These are phyloP conservation scores for Phytopythium montanum DNA, from an alignment of 352 stramenopile genomes.

Conservation along the genomic window DNA sequence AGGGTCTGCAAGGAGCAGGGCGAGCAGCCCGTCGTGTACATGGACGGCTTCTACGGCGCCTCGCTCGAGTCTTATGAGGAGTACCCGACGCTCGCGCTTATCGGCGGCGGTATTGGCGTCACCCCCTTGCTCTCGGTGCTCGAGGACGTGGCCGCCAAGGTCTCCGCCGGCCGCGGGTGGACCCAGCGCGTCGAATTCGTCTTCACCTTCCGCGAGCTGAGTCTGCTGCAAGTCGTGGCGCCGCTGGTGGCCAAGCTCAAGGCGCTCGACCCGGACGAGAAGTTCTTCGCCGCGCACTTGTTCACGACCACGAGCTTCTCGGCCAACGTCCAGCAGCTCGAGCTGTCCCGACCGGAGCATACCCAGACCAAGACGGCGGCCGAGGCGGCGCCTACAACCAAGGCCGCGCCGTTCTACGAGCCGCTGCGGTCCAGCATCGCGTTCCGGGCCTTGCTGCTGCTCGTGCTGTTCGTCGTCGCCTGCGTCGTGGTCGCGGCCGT, in stretches of 20 bases:
- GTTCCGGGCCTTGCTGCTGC: slow-evolving; percentile 30
- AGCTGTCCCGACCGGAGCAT: background rate
- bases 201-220: slow-evolving; percentile 37
- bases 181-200: slow-evolving; percentile 36
- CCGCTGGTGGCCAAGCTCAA: slow-evolving; percentile 29
- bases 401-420: slow-evolving; percentile 42
- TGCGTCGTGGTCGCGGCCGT: slow-evolving; percentile 28
- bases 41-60: slow-evolving; percentile 52
- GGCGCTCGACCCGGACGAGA: slow-evolving; percentile 30
- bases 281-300: slow-evolving; percentile 29
- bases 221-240: slow-evolving; percentile 23
- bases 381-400: slow-evolving; percentile 7
- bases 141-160: slow-evolving; percentile 34
- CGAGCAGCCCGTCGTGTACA: slow-evolving; percentile 32
- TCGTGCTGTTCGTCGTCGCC: slow-evolving; percentile 31
- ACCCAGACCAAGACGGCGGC: slow-evolving; percentile 7
- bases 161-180: slow-evolving; percentile 26
- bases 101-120: slow-evolving; percentile 41
- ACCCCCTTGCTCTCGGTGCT: slow-evolving; percentile 43
- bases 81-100: slow-evolving; percentile 40
- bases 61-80: slow-evolving; percentile 45
- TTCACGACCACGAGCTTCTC: slow-evolving; percentile 25
- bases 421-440: slow-evolving; percentile 42
- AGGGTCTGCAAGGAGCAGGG: slow-evolving; percentile 29
- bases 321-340: slow-evolving; percentile 19